Conservation (phyloP, 495 filamentous ascomycete species). For the Podospora conica region DNA sequence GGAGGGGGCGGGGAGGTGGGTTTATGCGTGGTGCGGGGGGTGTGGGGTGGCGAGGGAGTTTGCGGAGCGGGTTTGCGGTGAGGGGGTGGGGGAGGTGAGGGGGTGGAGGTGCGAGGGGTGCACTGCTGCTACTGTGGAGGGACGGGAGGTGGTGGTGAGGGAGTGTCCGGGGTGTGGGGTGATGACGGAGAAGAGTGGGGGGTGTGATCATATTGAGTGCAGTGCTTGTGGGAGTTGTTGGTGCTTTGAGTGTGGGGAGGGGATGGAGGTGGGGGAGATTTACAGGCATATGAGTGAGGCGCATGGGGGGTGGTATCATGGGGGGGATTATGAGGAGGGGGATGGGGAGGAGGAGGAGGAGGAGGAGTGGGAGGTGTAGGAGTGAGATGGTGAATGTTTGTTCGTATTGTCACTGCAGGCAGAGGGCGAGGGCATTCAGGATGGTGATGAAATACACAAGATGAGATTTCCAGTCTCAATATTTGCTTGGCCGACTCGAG, state of each 20-base stretch:
- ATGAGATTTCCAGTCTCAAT: too few species aligned
- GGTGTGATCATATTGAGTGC: background rate
- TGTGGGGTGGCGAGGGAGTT: slow-evolving; percentile 32
- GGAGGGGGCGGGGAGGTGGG: slow-evolving; percentile 30
- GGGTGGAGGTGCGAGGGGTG: slow-evolving; percentile 4
- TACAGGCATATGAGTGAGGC: background rate
- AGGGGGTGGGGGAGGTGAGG: background rate
- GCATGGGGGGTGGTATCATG: slow-evolving; percentile 2
- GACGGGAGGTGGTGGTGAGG: background rate
- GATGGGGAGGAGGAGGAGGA: background rate
- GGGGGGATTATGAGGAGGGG: background rate
- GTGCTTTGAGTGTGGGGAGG: slow-evolving; percentile 1
- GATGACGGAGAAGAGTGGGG: background rate
- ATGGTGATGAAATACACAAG: too few species aligned
- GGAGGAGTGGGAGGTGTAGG: background rate
- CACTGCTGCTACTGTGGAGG: too few species aligned
- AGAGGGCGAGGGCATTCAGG: too few species aligned
- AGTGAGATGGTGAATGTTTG: too few species aligned
- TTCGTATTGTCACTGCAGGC: too few species aligned
- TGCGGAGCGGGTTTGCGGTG: slow-evolving; percentile 10
- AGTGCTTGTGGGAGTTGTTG: background rate
- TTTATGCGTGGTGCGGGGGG: slow-evolving; percentile 36
- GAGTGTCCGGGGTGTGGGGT: slow-evolving; percentile 1
- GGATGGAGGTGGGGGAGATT: background rate
- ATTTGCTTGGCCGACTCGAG: too few species aligned